These are phyloP conservation scores for Alternaria sp. DNA, from an alignment of 2,329 filamentous ascomycete genomes.

Conservation along the genomic window DNA sequence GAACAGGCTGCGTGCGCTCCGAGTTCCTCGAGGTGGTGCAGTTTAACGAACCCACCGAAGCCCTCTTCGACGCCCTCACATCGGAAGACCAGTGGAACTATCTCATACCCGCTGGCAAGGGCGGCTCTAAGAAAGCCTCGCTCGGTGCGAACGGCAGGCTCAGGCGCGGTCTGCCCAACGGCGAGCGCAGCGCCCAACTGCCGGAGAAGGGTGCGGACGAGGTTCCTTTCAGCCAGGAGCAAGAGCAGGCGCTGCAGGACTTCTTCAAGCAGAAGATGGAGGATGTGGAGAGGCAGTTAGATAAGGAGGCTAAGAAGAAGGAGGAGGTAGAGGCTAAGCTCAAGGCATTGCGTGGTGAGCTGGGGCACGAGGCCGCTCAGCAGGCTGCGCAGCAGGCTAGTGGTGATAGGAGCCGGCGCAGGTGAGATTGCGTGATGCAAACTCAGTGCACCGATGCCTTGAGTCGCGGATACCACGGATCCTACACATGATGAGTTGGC, in stretches of 20 bases:
- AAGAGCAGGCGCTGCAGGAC: constrained; percentile 42
- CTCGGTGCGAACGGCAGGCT: constrained; percentile 41
- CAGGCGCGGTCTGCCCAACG: constrained; percentile 43
- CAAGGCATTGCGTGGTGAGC: constrained; percentile 37
- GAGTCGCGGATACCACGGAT: not conserved
- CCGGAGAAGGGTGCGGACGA: constrained; percentile 44
- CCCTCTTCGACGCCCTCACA: constrained; percentile 87
- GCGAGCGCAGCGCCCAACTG: constrained; percentile 45
- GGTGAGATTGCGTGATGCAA: constrained; percentile 24
- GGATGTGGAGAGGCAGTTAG: constrained; percentile 41
- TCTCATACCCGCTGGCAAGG: constrained; percentile 48
- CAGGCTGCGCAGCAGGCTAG: constrained; percentile 48
- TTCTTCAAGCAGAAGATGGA: constrained; percentile 39
- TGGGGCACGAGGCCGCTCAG: constrained; percentile 46
- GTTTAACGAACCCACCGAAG: constrained; percentile 95
- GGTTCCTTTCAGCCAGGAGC: constrained; percentile 45
- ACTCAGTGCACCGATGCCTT: not conserved
- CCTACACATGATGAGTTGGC: not conserved
- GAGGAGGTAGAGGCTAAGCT: constrained; percentile 42
- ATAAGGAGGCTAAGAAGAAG: constrained; percentile 38
- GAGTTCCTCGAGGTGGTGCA: constrained; percentile 93
- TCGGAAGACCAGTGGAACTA: constrained; percentile 67
- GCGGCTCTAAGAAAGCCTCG: constrained; percentile 50
- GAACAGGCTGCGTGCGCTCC: constrained; percentile 67
- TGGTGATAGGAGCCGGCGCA: constrained; percentile 44